phyloP scores from a whole-genome alignment of 2,329 filamentous ascomycete species.

The Cladophialophora chaetospira region DNA sequence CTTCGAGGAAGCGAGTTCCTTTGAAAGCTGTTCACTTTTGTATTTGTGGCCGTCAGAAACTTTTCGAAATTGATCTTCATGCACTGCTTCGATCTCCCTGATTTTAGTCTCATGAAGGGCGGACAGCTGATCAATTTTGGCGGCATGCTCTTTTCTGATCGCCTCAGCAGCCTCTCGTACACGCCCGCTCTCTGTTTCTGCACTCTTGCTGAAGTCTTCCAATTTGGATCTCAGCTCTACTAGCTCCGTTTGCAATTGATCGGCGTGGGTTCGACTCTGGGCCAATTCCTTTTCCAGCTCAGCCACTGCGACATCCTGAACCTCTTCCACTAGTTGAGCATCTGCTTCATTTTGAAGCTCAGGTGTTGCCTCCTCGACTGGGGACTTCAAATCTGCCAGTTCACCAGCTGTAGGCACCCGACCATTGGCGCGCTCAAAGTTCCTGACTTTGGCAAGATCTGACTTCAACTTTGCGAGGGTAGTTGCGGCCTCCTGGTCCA shows the following conservation, averaged over 20 bases:
- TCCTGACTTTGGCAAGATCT: slow-evolving; percentile 31
- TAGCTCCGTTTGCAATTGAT: slow-evolving; percentile 34
- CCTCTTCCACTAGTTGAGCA: not conserved
- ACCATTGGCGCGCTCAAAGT: slow-evolving; percentile 31
- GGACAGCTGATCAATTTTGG: slow-evolving; percentile 23
- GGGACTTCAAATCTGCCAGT: slow-evolving; percentile 26
- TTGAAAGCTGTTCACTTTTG: slow-evolving; percentile 9
- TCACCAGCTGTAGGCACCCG: slow-evolving; percentile 28
- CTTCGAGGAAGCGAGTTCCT: slow-evolving; percentile 10
- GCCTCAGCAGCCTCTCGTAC: slow-evolving; percentile 41
- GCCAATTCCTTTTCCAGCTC: slow-evolving; percentile 17
- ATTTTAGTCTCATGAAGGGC: slow-evolving; percentile 26
- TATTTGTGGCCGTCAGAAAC: slow-evolving; percentile 35
- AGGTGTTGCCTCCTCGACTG: slow-evolving; percentile 4
- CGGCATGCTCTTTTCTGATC: slow-evolving; percentile 31
- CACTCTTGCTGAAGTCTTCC: slow-evolving; percentile 42
- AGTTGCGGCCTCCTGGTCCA: slow-evolving; percentile 31
- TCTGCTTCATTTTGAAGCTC: slow-evolving; percentile 6
- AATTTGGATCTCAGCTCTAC: slow-evolving; percentile 41
- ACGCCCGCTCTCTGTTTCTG: slow-evolving; percentile 43
- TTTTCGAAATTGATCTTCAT: slow-evolving; percentile 40
- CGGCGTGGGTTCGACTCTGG: slow-evolving; percentile 23
- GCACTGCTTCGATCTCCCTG: slow-evolving; percentile 17
- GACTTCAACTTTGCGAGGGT: slow-evolving; percentile 34
- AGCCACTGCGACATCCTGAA: not conserved